Conservation (phyloP, 192 early-diverging fungal species). For the Rhizophlyctis rosea region DNA sequence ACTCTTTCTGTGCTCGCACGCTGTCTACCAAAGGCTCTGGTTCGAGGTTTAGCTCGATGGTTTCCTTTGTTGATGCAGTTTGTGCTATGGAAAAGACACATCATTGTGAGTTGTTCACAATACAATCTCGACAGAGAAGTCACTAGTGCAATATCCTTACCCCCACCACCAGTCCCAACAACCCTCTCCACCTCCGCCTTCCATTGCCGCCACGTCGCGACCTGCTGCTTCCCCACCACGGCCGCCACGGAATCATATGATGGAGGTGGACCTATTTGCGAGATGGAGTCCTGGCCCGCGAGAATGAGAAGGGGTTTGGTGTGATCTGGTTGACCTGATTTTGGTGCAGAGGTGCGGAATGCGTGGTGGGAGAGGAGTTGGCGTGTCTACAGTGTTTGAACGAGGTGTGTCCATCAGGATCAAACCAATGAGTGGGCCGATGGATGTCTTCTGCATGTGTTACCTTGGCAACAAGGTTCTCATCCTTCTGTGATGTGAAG, state of each 20-base stretch:
- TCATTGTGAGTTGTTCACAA: not conserved
- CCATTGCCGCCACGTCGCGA: conserved; percentile 32
- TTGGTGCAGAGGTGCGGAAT: conserved; percentile 32
- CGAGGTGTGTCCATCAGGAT: no score
- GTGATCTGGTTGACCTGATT: conserved; percentile 32
- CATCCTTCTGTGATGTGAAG: conserved; percentile 42
- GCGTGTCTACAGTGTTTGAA: conserved; percentile 6
- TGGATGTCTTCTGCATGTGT: not conserved
- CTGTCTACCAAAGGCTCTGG: conserved; percentile 37
- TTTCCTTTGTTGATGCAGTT: conserved; percentile 1
- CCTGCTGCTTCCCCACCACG: no score
- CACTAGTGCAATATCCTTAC: not conserved
- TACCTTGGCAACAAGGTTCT: conserved; percentile 34
- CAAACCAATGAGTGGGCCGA: conserved; percentile 4
- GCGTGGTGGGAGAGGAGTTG: conserved; percentile 39
- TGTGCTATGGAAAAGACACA: not conserved
- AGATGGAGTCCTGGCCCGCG: conserved; percentile 48
- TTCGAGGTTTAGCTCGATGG: conserved; percentile 33
- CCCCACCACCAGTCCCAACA: not conserved
- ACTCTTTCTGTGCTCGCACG: conserved; percentile 49
- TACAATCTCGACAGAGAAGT: not conserved
- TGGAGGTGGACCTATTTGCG: conserved; percentile 45
- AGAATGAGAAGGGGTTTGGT: conserved; percentile 46
- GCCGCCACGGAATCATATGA: no score
- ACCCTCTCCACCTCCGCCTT: conserved; percentile 38